phyloP scores from a whole-genome alignment of 805 yeast species.

The Candida palmyrensis region DNA sequence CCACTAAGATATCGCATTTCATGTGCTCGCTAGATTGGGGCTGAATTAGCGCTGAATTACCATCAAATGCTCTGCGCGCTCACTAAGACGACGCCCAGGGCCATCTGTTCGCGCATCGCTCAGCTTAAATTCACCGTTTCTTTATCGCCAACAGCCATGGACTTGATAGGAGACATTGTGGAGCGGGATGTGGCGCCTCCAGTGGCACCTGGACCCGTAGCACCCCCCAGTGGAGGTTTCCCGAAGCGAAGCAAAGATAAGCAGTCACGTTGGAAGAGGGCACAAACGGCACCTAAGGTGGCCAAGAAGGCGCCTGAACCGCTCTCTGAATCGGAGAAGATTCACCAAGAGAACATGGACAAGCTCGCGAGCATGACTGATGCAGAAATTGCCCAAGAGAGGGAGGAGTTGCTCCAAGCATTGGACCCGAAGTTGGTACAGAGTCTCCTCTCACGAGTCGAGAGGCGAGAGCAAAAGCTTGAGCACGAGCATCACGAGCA shows the following conservation, averaged over 20 bases:
- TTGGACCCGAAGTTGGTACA: constrained; percentile 67
- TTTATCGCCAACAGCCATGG: constrained; percentile 48
- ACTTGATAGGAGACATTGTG: constrained; percentile 66
- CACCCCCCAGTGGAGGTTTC: constrained; percentile 23
- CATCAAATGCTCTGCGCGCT: too few relatives aligned
- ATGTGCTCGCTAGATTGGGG: too few relatives aligned
- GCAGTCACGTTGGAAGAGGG: constrained; percentile 49
- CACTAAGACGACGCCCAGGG: too few relatives aligned
- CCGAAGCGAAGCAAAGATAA: constrained; percentile 26
- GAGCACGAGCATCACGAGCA: constrained; percentile 22
- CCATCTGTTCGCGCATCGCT: too few relatives aligned
- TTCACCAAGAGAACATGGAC: constrained; percentile 71
- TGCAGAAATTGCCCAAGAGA: constrained; percentile 59
- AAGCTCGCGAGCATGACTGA: constrained; percentile 56
- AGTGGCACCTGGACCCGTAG: constrained; percentile 24
- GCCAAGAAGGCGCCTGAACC: constrained; percentile 10
- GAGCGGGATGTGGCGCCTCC: constrained; percentile 48
- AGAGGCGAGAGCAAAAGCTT: constrained; percentile 31
- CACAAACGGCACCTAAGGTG: constrained; percentile 8
- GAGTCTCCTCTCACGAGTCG: constrained; percentile 52
- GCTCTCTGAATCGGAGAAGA: constrained; percentile 62
- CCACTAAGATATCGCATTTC: too few relatives aligned
- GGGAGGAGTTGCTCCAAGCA: constrained; percentile 58
- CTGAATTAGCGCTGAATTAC: too few relatives aligned
- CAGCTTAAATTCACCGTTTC: too few relatives aligned